phyloP scores from a whole-genome alignment of 495 filamentous ascomycete species.

The Daldinia childiae region DNA sequence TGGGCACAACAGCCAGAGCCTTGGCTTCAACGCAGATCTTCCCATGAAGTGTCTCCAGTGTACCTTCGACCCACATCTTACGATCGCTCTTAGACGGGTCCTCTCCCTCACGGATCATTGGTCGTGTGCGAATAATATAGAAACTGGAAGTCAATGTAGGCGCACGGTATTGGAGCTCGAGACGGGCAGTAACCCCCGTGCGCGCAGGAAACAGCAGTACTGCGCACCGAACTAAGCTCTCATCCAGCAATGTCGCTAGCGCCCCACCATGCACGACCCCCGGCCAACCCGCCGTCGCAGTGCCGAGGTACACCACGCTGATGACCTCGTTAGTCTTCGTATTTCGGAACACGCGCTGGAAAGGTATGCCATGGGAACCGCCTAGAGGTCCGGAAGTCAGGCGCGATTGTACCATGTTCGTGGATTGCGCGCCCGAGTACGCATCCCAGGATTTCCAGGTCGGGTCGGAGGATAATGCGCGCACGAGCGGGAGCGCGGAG shows the following conservation, averaged over 20 bases:
- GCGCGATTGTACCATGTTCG: slow-evolving; percentile 39
- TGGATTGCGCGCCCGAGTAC: slow-evolving; percentile 58
- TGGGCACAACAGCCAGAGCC: slow-evolving; percentile 72
- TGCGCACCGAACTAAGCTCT: slow-evolving; percentile 66
- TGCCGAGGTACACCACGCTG: slow-evolving; percentile 70
- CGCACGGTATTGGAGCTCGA: slow-evolving; percentile 70
- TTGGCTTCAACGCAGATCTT: slow-evolving; percentile 64
- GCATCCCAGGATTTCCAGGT: slow-evolving; percentile 64
- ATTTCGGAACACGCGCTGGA: slow-evolving; percentile 60
- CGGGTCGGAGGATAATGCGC: slow-evolving; percentile 61
- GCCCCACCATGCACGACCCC: slow-evolving; percentile 78
- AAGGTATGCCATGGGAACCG: slow-evolving; percentile 57
- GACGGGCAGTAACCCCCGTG: slow-evolving; percentile 69
- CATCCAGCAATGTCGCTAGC: slow-evolving; percentile 76
- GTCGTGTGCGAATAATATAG: slow-evolving; percentile 68
- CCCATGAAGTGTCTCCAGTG: slow-evolving; percentile 63
- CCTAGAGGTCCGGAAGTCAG: slow-evolving; percentile 56
- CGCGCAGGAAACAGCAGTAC: slow-evolving; percentile 53
- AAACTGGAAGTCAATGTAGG: slow-evolving; percentile 67
- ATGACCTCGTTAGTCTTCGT: slow-evolving; percentile 52
- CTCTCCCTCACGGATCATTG: slow-evolving; percentile 47
- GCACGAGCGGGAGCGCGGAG: slow-evolving; percentile 62
- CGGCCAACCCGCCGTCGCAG: slow-evolving; percentile 75
- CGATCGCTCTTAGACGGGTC: slow-evolving; percentile 63
- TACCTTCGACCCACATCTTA: slow-evolving; percentile 68